Evolutionary conservation across 306 rosid species (phyloP).

Genomic region (Casuarina equisetifolia): DNA sequence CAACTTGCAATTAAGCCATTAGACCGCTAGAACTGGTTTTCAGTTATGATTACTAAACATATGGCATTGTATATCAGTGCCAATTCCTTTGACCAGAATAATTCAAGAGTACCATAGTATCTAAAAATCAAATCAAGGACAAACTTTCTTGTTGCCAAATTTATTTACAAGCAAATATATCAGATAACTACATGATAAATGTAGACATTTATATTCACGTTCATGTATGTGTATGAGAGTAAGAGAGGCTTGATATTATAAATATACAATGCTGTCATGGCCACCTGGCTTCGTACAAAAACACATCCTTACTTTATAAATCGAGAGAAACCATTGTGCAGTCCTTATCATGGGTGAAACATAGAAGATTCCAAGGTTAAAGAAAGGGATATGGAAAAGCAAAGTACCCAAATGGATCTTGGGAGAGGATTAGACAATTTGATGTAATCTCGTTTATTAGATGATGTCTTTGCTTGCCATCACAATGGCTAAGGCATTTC

Average conservation of each 20-base stretch:
- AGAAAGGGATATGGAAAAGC: neutral
- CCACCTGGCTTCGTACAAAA: neutral
- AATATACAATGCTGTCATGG: neutral
- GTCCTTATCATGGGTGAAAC: neutral
- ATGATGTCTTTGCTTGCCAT: constrained; percentile 33
- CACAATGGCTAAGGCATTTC: constrained; percentile 48
- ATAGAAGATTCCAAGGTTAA: neutral
- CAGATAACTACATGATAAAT: neutral
- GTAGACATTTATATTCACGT: neutral
- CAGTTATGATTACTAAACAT: neutral
- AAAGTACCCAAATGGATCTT: constrained; percentile 60
- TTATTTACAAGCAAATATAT: neutral
- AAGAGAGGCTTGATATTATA: neutral
- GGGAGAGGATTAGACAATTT: constrained; percentile 51
- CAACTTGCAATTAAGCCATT: constrained; percentile 1
- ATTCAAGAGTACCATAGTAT: neutral
- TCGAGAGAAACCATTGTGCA: neutral
- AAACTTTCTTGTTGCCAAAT: neutral
- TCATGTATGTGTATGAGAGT: too few species aligned
- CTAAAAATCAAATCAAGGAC: neutral
- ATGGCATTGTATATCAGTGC: neutral
- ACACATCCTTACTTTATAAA: neutral
- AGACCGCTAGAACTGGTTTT: neutral
- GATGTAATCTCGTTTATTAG: constrained; percentile 42
- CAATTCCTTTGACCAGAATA: neutral